Evolutionary conservation across 768 basidiomycete genomes (phyloP), one percentile per base, ranked within the genome.

Genomic region (Macrolepiota albuminosa): DNA sequence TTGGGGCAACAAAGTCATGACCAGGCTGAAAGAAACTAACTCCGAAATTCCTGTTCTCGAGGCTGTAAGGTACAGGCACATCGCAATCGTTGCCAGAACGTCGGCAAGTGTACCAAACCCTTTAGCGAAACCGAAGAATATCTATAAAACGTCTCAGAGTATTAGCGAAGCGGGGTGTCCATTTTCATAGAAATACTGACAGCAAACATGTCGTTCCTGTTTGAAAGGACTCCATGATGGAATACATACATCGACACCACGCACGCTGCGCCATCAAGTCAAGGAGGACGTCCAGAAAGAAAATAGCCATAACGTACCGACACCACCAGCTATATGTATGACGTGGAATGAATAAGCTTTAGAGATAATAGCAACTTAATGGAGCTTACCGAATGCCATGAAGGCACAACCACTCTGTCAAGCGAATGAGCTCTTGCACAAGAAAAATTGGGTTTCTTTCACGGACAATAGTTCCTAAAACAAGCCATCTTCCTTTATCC

Each of bases 71-170:
- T 73, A 73, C 3, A 72, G 59, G 63, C 78, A 79, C 75, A 81
- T 76, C 0, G 77, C 76, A 26, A 74, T 67, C 8, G 78, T 81
- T 0, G 80, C 79, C 11, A 79, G 42, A 21, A 81, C 69, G 59
- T 81, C 80, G 3, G 78, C 76, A 0, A 74, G 51, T 14, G 78
- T 75, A 36, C 73, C 76, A 58, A 78, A 78, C 11, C 76, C 79
- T 64, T 80, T 80, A 1, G 76, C 75, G 2, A 81, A 45, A 4
- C 78, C 78, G 54, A 78, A 78, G 63, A 77, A 75, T 8, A 78
- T 66, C 78, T 80, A 54, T 36, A 14, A 56, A 4, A 36, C 34
- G n/a, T 53, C n/a, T 29, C 37, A 21, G 8, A 43, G 18, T 9
- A 14, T 52, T 16, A 61, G 29, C 21, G 26, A 14, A n/a, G 31